A percentile compares a stretch with the other conserved stretches of the same genome.
Evolutionary conservation across 805 yeast genomes (phyloP).

Genomic region (Suhomyces tanzawaensis): DNA sequence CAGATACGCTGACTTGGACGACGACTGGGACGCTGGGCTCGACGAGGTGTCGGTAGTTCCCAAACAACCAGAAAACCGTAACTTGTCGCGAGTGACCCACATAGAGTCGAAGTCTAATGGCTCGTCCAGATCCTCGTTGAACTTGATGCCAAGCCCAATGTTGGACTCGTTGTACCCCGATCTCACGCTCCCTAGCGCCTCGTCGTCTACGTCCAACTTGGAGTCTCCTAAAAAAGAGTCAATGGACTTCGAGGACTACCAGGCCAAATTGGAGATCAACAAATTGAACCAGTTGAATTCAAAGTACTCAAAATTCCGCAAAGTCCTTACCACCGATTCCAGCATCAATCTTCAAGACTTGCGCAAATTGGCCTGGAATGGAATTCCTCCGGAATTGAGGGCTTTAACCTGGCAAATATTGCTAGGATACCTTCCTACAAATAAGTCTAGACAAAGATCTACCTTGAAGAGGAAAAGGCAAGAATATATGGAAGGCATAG

Average conservation of each 20-base stretch:
- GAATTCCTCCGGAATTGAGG: conserved; percentile 78
- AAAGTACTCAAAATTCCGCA: conserved; percentile 65
- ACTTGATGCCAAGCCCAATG: conserved; percentile 21
- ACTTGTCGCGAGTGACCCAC: conserved; percentile 17
- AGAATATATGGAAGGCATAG: conserved; percentile 77
- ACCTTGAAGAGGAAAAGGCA: conserved; percentile 77
- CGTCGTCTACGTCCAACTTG: conserved; percentile 1
- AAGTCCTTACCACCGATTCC: conserved; percentile 49
- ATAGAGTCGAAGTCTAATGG: background rate
- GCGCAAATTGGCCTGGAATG: conserved; percentile 87
- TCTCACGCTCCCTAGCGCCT: conserved; percentile 22
- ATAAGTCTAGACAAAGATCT: conserved; percentile 66
- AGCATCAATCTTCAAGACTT: conserved; percentile 65
- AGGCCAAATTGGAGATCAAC: conserved; percentile 47
- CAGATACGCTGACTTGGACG: conserved; percentile 70
- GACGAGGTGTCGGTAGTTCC: conserved; percentile 35
- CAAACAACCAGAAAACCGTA: conserved; percentile 2
- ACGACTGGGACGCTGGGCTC: conserved; percentile 83
- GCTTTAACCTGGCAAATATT: conserved; percentile 87
- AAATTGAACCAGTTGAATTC: conserved; percentile 59
- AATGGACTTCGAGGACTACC: conserved; percentile 42
- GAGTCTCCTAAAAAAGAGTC: conserved; percentile 24
- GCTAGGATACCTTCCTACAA: conserved; percentile 87
- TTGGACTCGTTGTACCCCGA: conserved; percentile 40
- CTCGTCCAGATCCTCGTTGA: conserved; percentile 3